phyloP scores from a whole-genome alignment of 805 yeast genomes.

The Suhomyces sp. region DNA sequence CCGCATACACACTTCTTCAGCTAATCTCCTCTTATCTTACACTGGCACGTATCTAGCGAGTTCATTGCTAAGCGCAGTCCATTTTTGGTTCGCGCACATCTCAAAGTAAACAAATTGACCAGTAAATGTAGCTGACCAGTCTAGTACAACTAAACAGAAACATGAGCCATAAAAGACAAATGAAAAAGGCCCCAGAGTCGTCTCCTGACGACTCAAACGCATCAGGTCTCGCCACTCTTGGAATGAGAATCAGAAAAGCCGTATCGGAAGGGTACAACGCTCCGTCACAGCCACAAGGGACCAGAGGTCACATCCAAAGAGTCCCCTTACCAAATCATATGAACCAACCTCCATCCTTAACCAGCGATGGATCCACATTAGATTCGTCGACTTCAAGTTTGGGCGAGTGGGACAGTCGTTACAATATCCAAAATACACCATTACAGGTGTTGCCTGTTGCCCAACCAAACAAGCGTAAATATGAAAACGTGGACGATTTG shows the following conservation, averaged over 20 bases:
- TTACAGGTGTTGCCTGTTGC: conserved; percentile 8
- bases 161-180: conserved; percentile 25
- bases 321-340: conserved; percentile 42
- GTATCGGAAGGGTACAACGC: conserved; percentile 57
- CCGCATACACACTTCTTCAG: no score
- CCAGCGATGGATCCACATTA: conserved; percentile 42
- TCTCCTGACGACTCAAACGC: conserved; percentile 27
- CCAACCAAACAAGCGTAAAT: conserved; percentile 22
- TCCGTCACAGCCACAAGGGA: conserved; percentile 5
- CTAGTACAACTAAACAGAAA: not conserved
- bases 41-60: not conserved
- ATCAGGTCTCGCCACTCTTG: conserved; percentile 51
- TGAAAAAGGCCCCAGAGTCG: conserved; percentile 31
- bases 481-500: conserved; percentile 4
- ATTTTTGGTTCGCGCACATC: not conserved
- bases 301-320: conserved; percentile 20
- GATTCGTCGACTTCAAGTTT: conserved; percentile 37
- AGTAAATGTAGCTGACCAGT: not conserved
- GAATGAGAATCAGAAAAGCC: conserved; percentile 70
- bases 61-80: not conserved
- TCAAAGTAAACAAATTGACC: not conserved
- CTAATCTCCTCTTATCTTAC: not conserved
- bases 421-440: conserved; percentile 9
- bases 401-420: conserved; percentile 38
- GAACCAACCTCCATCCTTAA: conserved; percentile 44